Base-by-base conservation (phyloP, 805 yeast genomes). In the Candida easanensis region DNA sequence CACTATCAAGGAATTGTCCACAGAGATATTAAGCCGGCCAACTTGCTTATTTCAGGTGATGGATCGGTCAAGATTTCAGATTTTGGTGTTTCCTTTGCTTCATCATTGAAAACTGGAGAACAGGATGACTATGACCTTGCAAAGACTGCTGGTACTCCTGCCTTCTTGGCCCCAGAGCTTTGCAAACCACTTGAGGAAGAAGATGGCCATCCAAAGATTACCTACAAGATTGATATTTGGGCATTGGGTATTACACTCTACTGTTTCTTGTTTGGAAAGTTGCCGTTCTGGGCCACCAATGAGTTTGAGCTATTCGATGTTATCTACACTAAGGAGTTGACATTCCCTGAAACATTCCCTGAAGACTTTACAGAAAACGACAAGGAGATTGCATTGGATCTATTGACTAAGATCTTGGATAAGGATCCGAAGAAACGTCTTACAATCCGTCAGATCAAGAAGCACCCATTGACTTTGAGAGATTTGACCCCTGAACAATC, bases 61-160 rank as follows among this genome's bases (percentile, higher is more conserved):
- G 79, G 82, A 41, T 71, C 74, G 7, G 96, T 90, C 20, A 93
- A 93, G 64, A 93, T 91, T 32, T 82, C 95, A n/a, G 99, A 91
- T 67, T 93, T 91, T 66, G 98, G 99, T 19, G 95, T 93, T 13
- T 88, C 97, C 1, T 85, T 87, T 63, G 88, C 91, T 1, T 61
- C 72, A 3, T 55, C 69, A 3, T 52, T 62, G 36, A 47, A 53
- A 14, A 59, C 56, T 17, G 71, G 65, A 21, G 80, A 77, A 38
- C 79, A 76, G 20, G 71, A 77, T 51, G 97, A 89, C 49, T 68
- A 81, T 43, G 97, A 91, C 54, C 70, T 91, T 48, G 95, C 97
- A 2, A 91, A 90, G 63, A 91, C 98, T 0, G 98, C 95, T 0
- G 99, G 98, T 5, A 91, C 98, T 0, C 98, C 98, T 2, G 97